phyloP scores from a whole-genome alignment of 441 rosid genomes.

The Erysimum cheiri region DNA sequence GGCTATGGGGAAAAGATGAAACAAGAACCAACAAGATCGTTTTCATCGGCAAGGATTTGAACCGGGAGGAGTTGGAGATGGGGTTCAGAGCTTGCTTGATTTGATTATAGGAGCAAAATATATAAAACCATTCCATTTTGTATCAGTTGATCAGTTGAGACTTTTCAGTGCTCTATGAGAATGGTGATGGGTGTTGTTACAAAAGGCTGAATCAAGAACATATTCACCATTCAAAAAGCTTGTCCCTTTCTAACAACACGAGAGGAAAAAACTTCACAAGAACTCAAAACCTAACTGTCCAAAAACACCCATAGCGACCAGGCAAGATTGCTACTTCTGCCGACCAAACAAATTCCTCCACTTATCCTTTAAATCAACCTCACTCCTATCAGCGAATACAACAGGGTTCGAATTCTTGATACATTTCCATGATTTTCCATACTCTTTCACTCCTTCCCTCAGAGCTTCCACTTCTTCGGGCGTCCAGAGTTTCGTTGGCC shows the following conservation, averaged over 20 bases:
- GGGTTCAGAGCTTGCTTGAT: slow-evolving; percentile 86
- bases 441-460: slow-evolving; percentile 36
- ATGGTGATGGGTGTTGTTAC: no score
- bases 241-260: not conserved
- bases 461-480: slow-evolving; percentile 22
- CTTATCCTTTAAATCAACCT: slow-evolving; percentile 40
- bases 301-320: not conserved
- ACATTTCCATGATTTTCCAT: slow-evolving; percentile 35
- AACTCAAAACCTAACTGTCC: not conserved
- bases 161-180: no score
- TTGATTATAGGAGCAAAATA: slow-evolving; percentile 40
- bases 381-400: slow-evolving; percentile 10
- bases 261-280: not conserved
- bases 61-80: slow-evolving; percentile 70
- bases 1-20: slow-evolving; percentile 76
- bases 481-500: slow-evolving; percentile 29
- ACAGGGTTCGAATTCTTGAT: slow-evolving; percentile 23
- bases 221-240: not conserved
- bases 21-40: slow-evolving; percentile 83
- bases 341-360: slow-evolving; percentile 31
- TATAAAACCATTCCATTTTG: not conserved
- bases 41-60: slow-evolving; percentile 87
- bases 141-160: not conserved
- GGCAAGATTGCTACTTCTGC: not conserved
- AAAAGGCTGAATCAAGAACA: not conserved